These are phyloP conservation scores for Hypomyces rosellus DNA, from an alignment of 2,329 filamentous ascomycete species.

Conservation along the genomic window DNA sequence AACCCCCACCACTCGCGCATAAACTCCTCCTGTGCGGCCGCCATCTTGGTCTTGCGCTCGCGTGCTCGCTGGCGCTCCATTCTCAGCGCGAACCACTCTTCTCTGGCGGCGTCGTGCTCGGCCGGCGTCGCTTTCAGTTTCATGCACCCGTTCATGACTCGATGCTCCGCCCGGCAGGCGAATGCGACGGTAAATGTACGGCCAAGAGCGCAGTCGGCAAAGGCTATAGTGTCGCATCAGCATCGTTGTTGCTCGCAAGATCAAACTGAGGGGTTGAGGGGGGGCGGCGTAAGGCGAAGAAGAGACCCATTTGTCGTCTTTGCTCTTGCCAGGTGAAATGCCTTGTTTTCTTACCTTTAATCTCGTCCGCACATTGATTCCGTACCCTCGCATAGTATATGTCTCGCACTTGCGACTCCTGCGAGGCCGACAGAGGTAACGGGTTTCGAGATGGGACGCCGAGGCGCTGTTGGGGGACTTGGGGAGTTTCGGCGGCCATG, in stretches of 20 bases:
- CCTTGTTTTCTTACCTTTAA: conserved; percentile 52
- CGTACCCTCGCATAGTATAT: conserved; percentile 77
- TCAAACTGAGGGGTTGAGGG: neutral
- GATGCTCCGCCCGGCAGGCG: conserved; percentile 71
- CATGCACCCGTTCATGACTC: conserved; percentile 94
- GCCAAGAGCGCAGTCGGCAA: conserved; percentile 81
- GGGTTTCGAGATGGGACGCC: conserved; percentile 65
- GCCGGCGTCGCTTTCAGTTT: conserved; percentile 73
- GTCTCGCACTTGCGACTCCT: conserved; percentile 76
- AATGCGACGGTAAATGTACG: conserved; percentile 86
- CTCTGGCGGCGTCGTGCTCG: conserved; percentile 80
- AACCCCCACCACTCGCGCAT: conserved; percentile 63
- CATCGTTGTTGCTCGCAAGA: neutral
- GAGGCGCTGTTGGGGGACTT: conserved; percentile 27
- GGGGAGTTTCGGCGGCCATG: conserved; percentile 29
- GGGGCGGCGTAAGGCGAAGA: neutral
- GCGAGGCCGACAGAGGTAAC: conserved; percentile 71
- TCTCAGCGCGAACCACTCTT: conserved; percentile 84
- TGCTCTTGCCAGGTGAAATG: neutral
- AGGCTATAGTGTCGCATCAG: conserved; percentile 52
- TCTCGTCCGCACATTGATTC: conserved; percentile 66
- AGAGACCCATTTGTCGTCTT: too few species aligned
- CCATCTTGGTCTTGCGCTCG: conserved; percentile 55
- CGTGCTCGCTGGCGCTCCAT: conserved; percentile 63
- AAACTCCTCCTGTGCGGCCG: conserved; percentile 58